Evolutionary conservation across 495 filamentous ascomycete species (phyloP).

Genomic region (Aspergillus sparsus): DNA sequence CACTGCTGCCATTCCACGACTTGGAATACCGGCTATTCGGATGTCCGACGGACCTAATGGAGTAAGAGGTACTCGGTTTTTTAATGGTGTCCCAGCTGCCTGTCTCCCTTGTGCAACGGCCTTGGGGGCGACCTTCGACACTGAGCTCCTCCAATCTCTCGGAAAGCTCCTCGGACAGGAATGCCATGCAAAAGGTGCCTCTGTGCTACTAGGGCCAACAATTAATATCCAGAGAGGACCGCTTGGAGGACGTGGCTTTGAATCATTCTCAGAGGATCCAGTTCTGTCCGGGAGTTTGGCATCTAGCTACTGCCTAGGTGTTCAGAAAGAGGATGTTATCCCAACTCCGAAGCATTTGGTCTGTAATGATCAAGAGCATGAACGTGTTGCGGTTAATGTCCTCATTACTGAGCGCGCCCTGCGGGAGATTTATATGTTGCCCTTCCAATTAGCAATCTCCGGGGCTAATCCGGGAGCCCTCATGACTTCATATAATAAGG

Average conservation of each 20-base stretch:
- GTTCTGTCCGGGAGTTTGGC: slow-evolving; percentile 64
- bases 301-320: slow-evolving; percentile 60
- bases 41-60: slow-evolving; percentile 72
- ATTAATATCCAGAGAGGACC: slow-evolving; percentile 72
- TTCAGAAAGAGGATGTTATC: slow-evolving; percentile 62
- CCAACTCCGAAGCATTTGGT: slow-evolving; percentile 74
- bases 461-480: slow-evolving; percentile 58
- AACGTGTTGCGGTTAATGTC: slow-evolving; percentile 59
- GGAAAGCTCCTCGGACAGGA: slow-evolving; percentile 62
- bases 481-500: slow-evolving; percentile 76
- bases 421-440: slow-evolving; percentile 70
- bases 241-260: slow-evolving; percentile 70
- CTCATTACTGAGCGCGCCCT: slow-evolving; percentile 64
- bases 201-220: slow-evolving; percentile 69
- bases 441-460: slow-evolving; percentile 68
- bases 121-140: slow-evolving; percentile 66
- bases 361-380: slow-evolving; percentile 69
- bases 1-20: slow-evolving; percentile 61
- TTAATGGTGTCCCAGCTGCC: slow-evolving; percentile 60
- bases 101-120: slow-evolving; percentile 64
- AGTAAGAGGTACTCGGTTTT: slow-evolving; percentile 63
- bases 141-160: slow-evolving; percentile 51
- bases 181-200: slow-evolving; percentile 60
- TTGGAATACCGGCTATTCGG: slow-evolving; percentile 63
- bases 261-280: slow-evolving; percentile 73